A percentile compares a stretch with the other conserved stretches of the same genome.
These are phyloP conservation scores for Sporothrix pallida DNA, from an alignment of 2,329 filamentous ascomycete species.

Conservation along the genomic window DNA sequence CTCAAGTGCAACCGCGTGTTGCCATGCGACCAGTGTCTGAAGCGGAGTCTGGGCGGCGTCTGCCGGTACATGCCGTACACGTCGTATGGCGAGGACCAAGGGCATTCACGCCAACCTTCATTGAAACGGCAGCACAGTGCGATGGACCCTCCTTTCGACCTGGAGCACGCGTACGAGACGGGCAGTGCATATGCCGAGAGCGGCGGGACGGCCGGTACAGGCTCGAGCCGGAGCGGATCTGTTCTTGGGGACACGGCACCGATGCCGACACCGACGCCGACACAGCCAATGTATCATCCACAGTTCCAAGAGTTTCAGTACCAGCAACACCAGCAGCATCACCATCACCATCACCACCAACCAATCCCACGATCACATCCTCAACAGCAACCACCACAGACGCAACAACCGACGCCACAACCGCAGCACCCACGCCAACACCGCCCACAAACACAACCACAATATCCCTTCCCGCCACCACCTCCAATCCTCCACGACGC, in stretches of 20 bases:
- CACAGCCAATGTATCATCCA: not conserved
- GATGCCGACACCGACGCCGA: not conserved
- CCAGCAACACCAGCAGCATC: not conserved
- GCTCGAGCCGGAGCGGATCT: not conserved
- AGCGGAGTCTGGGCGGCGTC: constrained; percentile 39
- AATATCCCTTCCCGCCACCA: not conserved
- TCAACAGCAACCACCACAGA: not conserved
- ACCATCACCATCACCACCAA: not conserved
- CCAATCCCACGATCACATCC: not conserved
- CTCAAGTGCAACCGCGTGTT: constrained; percentile 43
- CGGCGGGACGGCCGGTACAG: not conserved
- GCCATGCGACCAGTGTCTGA: constrained; percentile 44
- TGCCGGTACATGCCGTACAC: constrained; percentile 40
- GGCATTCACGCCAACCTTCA: not conserved
- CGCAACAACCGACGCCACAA: not conserved
- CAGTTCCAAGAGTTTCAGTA: not conserved
- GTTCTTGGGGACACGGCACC: not conserved
- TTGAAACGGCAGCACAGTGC: not conserved
- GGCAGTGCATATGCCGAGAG: not conserved
- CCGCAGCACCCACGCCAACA: not conserved
- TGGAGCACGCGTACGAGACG: not conserved
- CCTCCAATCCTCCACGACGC: constrained; percentile 2
- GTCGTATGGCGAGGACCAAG: not conserved
- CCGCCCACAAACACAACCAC: not conserved
- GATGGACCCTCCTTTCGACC: not conserved